Evolutionary conservation across 2,329 filamentous ascomycete species (phyloP), one percentile per base, ranked within the genome.

Genomic region (Aureobasidium sp.): DNA sequence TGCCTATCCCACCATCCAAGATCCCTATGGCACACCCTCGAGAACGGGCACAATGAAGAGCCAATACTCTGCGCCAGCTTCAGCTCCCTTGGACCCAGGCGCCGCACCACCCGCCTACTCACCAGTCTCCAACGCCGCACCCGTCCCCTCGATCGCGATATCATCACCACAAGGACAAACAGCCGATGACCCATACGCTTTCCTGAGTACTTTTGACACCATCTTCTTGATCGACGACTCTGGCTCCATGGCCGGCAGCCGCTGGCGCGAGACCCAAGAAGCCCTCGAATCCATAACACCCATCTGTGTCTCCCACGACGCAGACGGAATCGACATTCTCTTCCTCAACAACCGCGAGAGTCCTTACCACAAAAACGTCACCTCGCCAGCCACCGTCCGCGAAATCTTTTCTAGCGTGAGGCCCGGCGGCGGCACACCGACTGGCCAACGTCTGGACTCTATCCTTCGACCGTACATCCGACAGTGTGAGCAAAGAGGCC

Each of bases 221-320:
- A 77, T 93, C 62, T 92, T 97, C 72, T 76, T 97, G 1, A 90
- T 97, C 70, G 93, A 97, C 71, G 93, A 97, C 77, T 91, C 87
- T n/a, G 84, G 85, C 5, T 92, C 88, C 68, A 97, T 97, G 93
- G 78, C 79, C 1, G 90, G 88, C 17, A 71, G 77, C n/a, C 82
- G 81, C 25, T 97, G 93, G 93, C 74, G 77, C 14, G 89, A 97
- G 73, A 89, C 90, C 0, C 77, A 81, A 29, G 78, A 82, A 9
- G 90, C 88, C 1, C 82, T 97, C 2, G 76, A 81, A 36, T 80
- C 84, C 52, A 91, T 97, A 69, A 83, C 90, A 0, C 90, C 90
- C 0, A 88, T 96, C 69, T 95, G 92, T 76, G 89, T 90, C 0
- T 73, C 79, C 4, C 86, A 89, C 73, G 93, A 97, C 72, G 76